Evolutionary conservation across 495 filamentous ascomycete species (phyloP).

Genomic region (Podospora comata): DNA sequence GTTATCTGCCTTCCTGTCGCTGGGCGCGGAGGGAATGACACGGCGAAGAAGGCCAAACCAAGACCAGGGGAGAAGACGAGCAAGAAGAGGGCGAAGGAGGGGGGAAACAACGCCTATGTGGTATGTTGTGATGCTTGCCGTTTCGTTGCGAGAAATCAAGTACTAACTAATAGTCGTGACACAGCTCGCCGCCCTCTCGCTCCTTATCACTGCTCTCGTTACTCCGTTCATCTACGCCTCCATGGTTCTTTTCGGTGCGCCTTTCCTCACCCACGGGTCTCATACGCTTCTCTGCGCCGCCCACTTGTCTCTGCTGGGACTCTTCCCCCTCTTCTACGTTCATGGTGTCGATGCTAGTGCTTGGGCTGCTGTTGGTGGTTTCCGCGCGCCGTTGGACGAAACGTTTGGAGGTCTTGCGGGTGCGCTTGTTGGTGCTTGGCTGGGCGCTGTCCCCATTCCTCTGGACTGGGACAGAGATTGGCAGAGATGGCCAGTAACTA

Average conservation of each 20-base stretch:
- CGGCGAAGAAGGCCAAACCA: conserved; percentile 32
- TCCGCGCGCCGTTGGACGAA: conserved; percentile 60
- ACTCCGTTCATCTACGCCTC: conserved; percentile 59
- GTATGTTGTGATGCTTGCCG: conserved; percentile 27
- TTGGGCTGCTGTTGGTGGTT: conserved; percentile 69
- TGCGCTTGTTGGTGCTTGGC: conserved; percentile 62
- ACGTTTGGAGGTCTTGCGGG: conserved; percentile 64
- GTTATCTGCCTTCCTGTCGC: conserved; percentile 70
- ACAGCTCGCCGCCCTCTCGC: conserved; percentile 61
- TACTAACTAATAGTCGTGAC: background rate
- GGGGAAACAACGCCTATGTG: conserved; percentile 31
- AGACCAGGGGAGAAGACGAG: conserved; percentile 47
- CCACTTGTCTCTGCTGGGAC: conserved; percentile 73
- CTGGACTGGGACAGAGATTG: conserved; percentile 94
- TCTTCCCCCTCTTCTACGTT: conserved; percentile 73
- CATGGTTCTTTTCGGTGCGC: conserved; percentile 87
- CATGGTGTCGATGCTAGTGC: conserved; percentile 70
- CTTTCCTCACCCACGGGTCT: conserved; percentile 73
- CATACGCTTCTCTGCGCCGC: conserved; percentile 77
- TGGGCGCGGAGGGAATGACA: conserved; percentile 31
- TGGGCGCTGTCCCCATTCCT: conserved; percentile 88
- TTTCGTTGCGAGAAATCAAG: background rate
- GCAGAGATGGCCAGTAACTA: conserved; percentile 96
- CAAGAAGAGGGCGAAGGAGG: conserved; percentile 34
- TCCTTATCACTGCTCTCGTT: conserved; percentile 56